Conservation (phyloP, 805 yeast genomes). For the Pichia paraexigua region DNA sequence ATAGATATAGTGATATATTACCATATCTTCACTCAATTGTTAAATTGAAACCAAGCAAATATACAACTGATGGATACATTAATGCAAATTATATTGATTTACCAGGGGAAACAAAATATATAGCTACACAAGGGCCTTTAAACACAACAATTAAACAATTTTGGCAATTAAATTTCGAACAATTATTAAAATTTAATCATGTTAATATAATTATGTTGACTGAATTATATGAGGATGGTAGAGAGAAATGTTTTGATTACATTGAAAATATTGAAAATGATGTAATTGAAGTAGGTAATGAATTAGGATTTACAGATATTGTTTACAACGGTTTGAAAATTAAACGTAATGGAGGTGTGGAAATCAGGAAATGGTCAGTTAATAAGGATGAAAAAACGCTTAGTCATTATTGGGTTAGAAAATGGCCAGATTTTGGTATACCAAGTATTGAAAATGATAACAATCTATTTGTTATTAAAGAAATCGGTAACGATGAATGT, state of each 20-base stretch:
- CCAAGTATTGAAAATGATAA: slow-evolving; percentile 5
- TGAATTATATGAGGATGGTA: slow-evolving; percentile 41
- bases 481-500: slow-evolving; percentile 5
- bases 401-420: slow-evolving; percentile 9
- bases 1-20: slow-evolving; percentile 54
- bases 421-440: slow-evolving; percentile 13
- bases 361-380: slow-evolving; percentile 3
- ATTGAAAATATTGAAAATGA: slow-evolving; percentile 2
- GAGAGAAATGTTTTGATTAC: slow-evolving; percentile 31
- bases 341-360: slow-evolving; percentile 1
- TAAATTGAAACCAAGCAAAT: neutral
- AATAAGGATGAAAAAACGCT: neutral
- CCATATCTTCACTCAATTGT: slow-evolving; percentile 48
- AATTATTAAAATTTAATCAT: slow-evolving; percentile 11
- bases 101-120: slow-evolving; percentile 29
- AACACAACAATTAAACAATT: slow-evolving; percentile 33
- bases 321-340: neutral
- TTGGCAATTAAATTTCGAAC: slow-evolving; percentile 29
- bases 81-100: slow-evolving; percentile 29
- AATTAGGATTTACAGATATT: neutral
- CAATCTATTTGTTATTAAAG: slow-evolving; percentile 2
- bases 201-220: slow-evolving; percentile 67
- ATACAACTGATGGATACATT: slow-evolving; percentile 31
- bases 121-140: slow-evolving; percentile 68
- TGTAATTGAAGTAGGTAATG: neutral